Percentiles rank a stretch among this genome's conserved stretches.
These are phyloP conservation scores for Cajanus cajan DNA, from an alignment of 306 rosid species.

Conservation along the genomic window DNA sequence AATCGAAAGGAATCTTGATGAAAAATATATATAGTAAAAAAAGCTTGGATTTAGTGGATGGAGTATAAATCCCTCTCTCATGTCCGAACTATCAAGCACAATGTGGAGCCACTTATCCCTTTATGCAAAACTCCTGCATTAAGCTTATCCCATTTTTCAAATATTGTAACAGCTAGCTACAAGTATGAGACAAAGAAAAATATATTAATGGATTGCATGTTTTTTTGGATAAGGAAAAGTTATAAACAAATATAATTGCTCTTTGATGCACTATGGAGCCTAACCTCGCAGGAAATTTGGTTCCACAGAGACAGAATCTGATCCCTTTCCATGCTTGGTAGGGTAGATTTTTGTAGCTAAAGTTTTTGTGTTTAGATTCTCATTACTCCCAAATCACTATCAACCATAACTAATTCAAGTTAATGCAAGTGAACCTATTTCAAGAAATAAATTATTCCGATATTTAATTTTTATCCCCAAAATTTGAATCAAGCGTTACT, in stretches of 20 bases:
- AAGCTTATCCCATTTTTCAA: constrained; percentile 1
- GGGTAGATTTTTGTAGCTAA: constrained; percentile 7
- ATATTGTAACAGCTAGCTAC: neutral
- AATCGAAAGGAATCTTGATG: neutral
- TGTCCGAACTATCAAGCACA: constrained; percentile 17
- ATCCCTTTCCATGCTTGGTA: constrained; percentile 1
- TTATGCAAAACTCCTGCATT: constrained; percentile 26
- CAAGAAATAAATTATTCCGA: too few species aligned
- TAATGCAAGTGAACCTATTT: neutral
- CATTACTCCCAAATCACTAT: neutral
- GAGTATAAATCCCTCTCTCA: constrained; percentile 34
- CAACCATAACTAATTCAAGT: neutral
- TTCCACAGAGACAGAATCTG: constrained; percentile 21
- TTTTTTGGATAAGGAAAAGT: constrained; percentile 8
- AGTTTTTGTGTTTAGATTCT: neutral
- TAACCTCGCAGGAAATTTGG: constrained; percentile 17
- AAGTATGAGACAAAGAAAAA: neutral
- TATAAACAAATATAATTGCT: neutral
- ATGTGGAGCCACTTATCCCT: constrained; percentile 7
- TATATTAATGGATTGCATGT: neutral
- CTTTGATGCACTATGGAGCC: neutral
- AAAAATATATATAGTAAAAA: neutral
- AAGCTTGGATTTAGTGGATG: constrained; percentile 34
- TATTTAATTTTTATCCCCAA: neutral
- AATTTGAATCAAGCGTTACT: neutral